Conservation (phyloP, 1,284 basidiomycete species). For the Puccinia polysora region DNA sequence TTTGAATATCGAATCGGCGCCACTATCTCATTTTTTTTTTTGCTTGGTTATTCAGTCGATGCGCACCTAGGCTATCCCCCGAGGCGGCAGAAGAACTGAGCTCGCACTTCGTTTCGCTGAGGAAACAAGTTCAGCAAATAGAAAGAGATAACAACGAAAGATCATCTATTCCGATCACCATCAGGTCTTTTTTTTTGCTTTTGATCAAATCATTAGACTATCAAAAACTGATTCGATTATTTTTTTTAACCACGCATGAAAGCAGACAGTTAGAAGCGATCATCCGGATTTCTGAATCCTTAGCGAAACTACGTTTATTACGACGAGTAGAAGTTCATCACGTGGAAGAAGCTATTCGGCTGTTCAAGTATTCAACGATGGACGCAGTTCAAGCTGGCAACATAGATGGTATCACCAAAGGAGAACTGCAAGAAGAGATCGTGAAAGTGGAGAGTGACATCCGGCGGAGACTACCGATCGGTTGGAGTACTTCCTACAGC, state of each 20-base stretch:
- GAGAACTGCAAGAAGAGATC: constrained; percentile 92
- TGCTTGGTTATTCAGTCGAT: constrained; percentile 64
- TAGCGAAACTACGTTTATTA: constrained; percentile 88
- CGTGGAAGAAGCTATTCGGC: constrained; percentile 93
- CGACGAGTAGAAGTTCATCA: constrained; percentile 84
- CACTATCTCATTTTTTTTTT: not conserved
- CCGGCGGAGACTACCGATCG: constrained; percentile 78
- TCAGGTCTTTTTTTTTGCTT: constrained; percentile 63
- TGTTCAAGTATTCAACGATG: constrained; percentile 99
- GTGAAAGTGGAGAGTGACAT: constrained; percentile 86
- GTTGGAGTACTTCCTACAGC: constrained; percentile 94
- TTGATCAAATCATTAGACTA: not conserved
- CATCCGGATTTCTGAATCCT: constrained; percentile 92
- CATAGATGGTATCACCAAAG: constrained; percentile 85
- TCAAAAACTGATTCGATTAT: not conserved
- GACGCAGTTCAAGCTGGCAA: constrained; percentile 92
- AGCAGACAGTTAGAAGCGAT: constrained; percentile 94
- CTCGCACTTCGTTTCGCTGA: constrained; percentile 89
- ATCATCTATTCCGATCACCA: constrained; percentile 95
- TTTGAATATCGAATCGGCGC: not conserved
- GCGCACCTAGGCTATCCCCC: constrained; percentile 83
- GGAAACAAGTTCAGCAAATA: constrained; percentile 92
- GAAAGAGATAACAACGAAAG: constrained; percentile 96
- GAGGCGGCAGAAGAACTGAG: constrained; percentile 95
- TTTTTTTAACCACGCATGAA: not conserved